These are phyloP conservation scores for Globisporangium solare DNA, from an alignment of 352 stramenopile species.

Conservation along the genomic window DNA sequence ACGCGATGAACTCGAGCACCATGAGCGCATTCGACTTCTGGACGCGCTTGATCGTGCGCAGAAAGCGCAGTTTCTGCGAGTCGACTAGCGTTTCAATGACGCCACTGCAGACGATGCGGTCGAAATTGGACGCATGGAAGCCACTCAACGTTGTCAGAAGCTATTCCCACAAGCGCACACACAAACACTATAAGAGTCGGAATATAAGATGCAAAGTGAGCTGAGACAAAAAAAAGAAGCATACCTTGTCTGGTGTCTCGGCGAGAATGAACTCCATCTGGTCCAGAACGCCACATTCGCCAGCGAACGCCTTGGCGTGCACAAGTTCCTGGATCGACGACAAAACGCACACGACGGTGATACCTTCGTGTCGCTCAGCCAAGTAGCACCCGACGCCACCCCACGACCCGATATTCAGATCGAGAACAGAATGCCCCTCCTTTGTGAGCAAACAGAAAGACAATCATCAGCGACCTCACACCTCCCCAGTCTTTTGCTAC, in stretches of 20 bases:
- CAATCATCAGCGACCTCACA: neutral
- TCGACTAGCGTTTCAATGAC: constrained; percentile 50
- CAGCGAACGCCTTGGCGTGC: constrained; percentile 52
- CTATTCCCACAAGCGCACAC: constrained; percentile 11
- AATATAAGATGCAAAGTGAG: too few species aligned
- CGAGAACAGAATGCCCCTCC: constrained; percentile 59
- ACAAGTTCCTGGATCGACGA: constrained; percentile 54
- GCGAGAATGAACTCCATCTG: constrained; percentile 71
- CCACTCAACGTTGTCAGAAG: constrained; percentile 50
- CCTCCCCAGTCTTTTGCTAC: neutral
- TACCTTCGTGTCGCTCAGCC: constrained; percentile 38
- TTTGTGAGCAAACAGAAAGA: constrained; percentile 10
- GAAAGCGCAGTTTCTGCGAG: constrained; percentile 38
- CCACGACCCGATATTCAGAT: constrained; percentile 81
- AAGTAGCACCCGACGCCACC: constrained; percentile 75
- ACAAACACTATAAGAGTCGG: neutral
- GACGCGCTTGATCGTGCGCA: constrained; percentile 64
- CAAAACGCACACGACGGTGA: constrained; percentile 54
- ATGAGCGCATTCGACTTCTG: constrained; percentile 44
- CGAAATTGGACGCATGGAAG: constrained; percentile 57
- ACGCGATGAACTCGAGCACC: constrained; percentile 68
- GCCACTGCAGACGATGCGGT: constrained; percentile 54
- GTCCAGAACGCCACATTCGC: constrained; percentile 50
- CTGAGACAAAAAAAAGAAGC: too few species aligned
- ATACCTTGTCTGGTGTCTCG: constrained; percentile 52